phyloP scores from a whole-genome alignment of 495 filamentous ascomycete species.

The Neurospora sp. region DNA sequence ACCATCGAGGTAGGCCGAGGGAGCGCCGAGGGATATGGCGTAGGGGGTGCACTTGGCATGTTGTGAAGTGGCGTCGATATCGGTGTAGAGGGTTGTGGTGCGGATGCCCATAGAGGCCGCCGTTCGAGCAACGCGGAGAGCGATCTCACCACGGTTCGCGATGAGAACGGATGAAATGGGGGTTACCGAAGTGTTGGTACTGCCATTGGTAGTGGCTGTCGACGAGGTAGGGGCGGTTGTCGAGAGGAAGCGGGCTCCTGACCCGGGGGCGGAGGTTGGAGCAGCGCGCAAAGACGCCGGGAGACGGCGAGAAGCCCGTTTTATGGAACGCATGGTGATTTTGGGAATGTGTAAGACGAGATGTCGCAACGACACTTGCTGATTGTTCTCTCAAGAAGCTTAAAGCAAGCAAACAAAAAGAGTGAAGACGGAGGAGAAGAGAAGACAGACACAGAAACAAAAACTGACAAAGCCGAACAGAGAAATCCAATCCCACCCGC shows the following conservation, averaged over 20 bases:
- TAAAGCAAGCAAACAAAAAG: neutral
- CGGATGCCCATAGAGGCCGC: slow-evolving; percentile 81
- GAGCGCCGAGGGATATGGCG: slow-evolving; percentile 69
- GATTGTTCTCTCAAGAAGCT: neutral
- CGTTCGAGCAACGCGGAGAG: slow-evolving; percentile 80
- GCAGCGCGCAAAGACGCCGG: slow-evolving; percentile 8
- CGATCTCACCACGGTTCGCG: slow-evolving; percentile 95
- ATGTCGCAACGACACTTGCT: neutral
- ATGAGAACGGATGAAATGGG: slow-evolving; percentile 83
- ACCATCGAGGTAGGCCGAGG: slow-evolving; percentile 81
- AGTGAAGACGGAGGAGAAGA: neutral
- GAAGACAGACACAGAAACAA: neutral
- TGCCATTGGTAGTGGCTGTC: slow-evolving; percentile 12
- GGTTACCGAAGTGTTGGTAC: slow-evolving; percentile 18
- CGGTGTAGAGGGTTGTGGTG: slow-evolving; percentile 90
- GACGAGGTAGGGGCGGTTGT: slow-evolving; percentile 1
- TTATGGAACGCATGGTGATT: slow-evolving; percentile 26
- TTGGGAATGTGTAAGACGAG: neutral
- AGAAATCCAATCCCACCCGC: neutral
- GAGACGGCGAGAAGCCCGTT: slow-evolving; percentile 19
- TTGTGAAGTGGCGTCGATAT: slow-evolving; percentile 76
- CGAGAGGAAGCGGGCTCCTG: slow-evolving; percentile 5
- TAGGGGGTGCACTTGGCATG: slow-evolving; percentile 80
- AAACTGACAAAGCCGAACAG: neutral
- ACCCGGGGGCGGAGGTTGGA: neutral